phyloP scores from a whole-genome alignment of 805 yeast species.

The Suhomyces xylopsoci region DNA sequence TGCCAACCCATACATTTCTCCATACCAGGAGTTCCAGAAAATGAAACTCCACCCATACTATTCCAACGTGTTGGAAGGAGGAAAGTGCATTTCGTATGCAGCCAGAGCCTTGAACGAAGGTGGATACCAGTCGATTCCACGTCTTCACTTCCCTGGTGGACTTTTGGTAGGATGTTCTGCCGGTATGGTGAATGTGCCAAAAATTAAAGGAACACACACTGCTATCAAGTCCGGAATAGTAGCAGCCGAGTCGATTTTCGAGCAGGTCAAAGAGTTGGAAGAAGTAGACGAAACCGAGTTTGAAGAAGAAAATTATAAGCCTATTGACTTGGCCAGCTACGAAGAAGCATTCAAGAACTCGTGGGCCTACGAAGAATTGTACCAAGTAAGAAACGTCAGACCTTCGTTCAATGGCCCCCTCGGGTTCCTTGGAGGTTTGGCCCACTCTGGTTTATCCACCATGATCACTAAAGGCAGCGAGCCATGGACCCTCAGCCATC shows the following conservation, averaged over 20 bases:
- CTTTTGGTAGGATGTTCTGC: constrained; percentile 93
- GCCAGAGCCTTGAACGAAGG: constrained; percentile 98
- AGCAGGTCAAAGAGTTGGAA: constrained; percentile 40
- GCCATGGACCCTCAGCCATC: constrained; percentile 82
- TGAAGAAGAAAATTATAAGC: constrained; percentile 29
- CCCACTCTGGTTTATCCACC: constrained; percentile 81
- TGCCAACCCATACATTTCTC: constrained; percentile 90
- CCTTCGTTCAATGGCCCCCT: constrained; percentile 81
- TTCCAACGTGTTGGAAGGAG: constrained; percentile 70
- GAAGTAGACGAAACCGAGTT: constrained; percentile 42
- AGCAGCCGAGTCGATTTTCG: constrained; percentile 83
- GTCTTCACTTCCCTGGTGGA: constrained; percentile 93
- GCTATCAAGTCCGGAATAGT: constrained; percentile 95
- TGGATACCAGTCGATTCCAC: constrained; percentile 90
- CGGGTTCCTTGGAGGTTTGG: constrained; percentile 80
- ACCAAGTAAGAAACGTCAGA: constrained; percentile 83
- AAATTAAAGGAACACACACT: constrained; percentile 95
- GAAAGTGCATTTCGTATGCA: constrained; percentile 89
- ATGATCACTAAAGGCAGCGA: constrained; percentile 71
- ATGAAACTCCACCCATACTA: constrained; percentile 92
- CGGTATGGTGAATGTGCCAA: constrained; percentile 96
- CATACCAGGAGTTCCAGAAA: constrained; percentile 92
- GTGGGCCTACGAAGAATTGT: constrained; percentile 83
- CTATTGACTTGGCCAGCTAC: constrained; percentile 52
- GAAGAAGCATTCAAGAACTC: constrained; percentile 66